Base-by-base conservation (phyloP, 345 rosid species). In the Ricinus communis region DNA sequence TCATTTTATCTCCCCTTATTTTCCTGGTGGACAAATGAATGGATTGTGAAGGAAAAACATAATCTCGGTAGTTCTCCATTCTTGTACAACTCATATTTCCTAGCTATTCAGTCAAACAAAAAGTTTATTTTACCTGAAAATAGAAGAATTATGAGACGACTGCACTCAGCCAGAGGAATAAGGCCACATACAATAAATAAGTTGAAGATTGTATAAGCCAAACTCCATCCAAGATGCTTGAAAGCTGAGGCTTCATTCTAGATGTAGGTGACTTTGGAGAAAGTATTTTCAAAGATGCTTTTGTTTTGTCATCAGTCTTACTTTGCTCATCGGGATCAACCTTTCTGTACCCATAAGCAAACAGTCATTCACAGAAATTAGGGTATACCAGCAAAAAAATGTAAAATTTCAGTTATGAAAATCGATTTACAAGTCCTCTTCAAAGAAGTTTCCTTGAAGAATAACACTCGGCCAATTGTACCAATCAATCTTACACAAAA, bases 131-230 rank as follows among this genome's bases (percentile, higher is more conserved):
- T 84, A 93, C 97, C 86, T 93, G 98, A 83, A 93, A 93, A 79
- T 93, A 91, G 86, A 93, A 89, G 86, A 93, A 93, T 55, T 97
- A 93, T 49, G 97, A 93, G 70, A 89, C 87, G 78, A 90, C 93
- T 30, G 98, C 97, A 82, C 96, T 86, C 76, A 93, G 87, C 98
- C 98, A 93, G 63, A 93, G 89, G 84, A 93, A 93, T 63, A 91
- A 65, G 60, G 94, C 88, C 71, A 91, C 94, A 27, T 80, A 85
- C 81, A 87, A 73, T 67, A 93, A 81, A 88, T 91, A 91, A 31
- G 85, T 81, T 21, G 98, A 91, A 70, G 93, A 88, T 71, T 91
- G 52, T 71, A 93, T 82, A 74, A 93, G 93, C 76, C 81, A 60
- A 71, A 93, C 74, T 69, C 97, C 97, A 65, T 90, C 98, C 43